Conservation (phyloP, 2,329 filamentous ascomycete genomes). For the Cladosporium halotolerans region DNA sequence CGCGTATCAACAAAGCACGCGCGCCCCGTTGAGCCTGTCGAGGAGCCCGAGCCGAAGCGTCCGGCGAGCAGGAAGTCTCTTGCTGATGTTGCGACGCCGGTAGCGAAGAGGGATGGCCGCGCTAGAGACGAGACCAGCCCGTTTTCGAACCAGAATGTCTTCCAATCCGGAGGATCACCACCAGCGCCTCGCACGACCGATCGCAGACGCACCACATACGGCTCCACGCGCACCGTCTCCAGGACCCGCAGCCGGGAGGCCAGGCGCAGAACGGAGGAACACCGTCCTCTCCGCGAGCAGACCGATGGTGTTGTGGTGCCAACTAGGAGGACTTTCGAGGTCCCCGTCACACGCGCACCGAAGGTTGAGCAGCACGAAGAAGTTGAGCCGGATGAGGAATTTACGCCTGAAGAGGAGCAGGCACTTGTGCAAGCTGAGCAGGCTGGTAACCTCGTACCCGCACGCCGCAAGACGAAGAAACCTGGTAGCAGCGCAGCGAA, state of each 20-base stretch:
- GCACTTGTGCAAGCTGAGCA: conserved; percentile 66
- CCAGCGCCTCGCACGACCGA: conserved; percentile 50
- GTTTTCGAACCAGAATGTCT: conserved; percentile 87
- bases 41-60: conserved; percentile 44
- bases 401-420: conserved; percentile 82
- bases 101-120: conserved; percentile 24
- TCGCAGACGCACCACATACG: conserved; percentile 48
- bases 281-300: conserved; percentile 41
- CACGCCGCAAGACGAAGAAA: conserved; percentile 32
- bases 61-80: conserved; percentile 21
- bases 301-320: conserved; percentile 50
- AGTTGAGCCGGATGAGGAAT: conserved; percentile 77
- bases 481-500: conserved; percentile 47
- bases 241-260: conserved; percentile 37
- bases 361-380: conserved; percentile 37
- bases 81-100: conserved; percentile 21
- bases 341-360: conserved; percentile 44
- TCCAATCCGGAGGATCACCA: conserved; percentile 51
- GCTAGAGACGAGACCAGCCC: conserved; percentile 46
- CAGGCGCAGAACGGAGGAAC: conserved; percentile 39
- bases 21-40: conserved; percentile 31
- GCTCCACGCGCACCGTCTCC: conserved; percentile 32
- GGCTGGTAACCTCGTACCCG: conserved; percentile 40
- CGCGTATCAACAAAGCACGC: conserved; percentile 40
- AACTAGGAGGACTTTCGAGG: conserved; percentile 53